Percentiles rank a stretch among this genome's conserved stretches.
These are phyloP conservation scores for Cadophora malorum DNA, from an alignment of 2,329 filamentous ascomycete genomes.

Conservation along the genomic window DNA sequence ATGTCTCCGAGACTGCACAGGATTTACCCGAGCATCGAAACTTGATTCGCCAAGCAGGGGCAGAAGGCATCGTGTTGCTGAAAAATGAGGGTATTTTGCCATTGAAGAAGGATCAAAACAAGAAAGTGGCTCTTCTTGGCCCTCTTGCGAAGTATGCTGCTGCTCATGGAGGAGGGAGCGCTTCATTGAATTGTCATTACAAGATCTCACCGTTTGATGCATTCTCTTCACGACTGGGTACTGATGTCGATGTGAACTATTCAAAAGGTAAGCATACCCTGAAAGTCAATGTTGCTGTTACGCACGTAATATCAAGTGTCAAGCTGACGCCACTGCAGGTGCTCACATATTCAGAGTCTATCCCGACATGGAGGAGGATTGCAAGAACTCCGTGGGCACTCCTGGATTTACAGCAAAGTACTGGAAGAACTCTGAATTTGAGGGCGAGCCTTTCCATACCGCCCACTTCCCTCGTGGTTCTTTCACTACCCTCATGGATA, in stretches of 20 bases:
- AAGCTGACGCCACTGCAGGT: background rate
- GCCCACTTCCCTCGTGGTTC: slow-evolving; percentile 19
- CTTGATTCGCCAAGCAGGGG: no score
- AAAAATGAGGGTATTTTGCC: no score
- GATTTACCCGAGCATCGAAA: no score
- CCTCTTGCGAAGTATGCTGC: no score
- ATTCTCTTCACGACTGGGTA: slow-evolving; percentile 32
- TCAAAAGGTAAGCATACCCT: background rate
- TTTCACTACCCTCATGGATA: slow-evolving; percentile 28
- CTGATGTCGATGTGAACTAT: background rate
- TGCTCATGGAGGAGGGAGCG: no score
- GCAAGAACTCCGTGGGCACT: slow-evolving; percentile 5
- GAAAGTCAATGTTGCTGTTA: background rate
- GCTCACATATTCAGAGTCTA: slow-evolving; percentile 28
- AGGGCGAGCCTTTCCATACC: slow-evolving; percentile 22
- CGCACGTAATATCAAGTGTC: background rate
- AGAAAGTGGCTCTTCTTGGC: no score
- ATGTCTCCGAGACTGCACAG: no score
- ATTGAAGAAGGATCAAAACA: no score
- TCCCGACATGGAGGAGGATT: slow-evolving; percentile 23
- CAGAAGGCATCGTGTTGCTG: no score
- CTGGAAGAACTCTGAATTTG: slow-evolving; percentile 4
- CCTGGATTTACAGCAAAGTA: slow-evolving; percentile 3
- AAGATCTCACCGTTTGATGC: no score
- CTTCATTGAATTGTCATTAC: no score